Conservation (phyloP, 768 basidiomycete species). For the Xanthoconium purpureum region DNA sequence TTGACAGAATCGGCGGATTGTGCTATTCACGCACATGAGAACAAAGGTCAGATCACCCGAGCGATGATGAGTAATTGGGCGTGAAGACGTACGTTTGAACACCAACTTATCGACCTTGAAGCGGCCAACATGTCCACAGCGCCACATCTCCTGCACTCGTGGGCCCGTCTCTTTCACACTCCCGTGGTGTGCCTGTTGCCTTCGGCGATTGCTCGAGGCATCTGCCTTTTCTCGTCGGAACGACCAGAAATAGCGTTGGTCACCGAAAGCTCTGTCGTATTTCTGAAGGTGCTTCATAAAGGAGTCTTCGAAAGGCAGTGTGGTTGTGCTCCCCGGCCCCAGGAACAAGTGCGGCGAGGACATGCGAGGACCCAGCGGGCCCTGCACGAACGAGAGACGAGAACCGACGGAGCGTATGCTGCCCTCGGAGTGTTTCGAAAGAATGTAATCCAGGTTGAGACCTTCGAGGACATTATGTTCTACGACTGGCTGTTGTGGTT, state of each 20-base stretch:
- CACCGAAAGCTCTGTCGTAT: constrained; percentile 43
- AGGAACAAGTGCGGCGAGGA: constrained; percentile 30
- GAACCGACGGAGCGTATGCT: constrained; percentile 32
- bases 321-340: constrained; percentile 34
- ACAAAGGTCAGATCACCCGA: neutral
- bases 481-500: neutral
- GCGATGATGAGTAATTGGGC: neutral
- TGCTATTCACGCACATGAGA: constrained; percentile 23
- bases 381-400: constrained; percentile 18
- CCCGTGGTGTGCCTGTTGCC: constrained; percentile 19
- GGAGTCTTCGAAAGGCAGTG: constrained; percentile 37
- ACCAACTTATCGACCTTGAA: constrained; percentile 55
- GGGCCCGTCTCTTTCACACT: constrained; percentile 19
- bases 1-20: constrained; percentile 48
- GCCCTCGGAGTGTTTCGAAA: constrained; percentile 35
- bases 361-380: neutral
- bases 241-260: constrained; percentile 50
- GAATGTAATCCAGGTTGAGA: constrained; percentile 45
- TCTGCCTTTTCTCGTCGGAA: constrained; percentile 55
- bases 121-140: constrained; percentile 57
- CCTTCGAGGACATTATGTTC: constrained; percentile 28
- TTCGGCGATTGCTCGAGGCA: constrained; percentile 21
- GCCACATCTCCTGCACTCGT: constrained; percentile 59
- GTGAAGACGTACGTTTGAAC: constrained; percentile 35
- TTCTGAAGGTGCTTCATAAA: constrained; percentile 37